Conservation (phyloP, 495 filamentous ascomycete genomes). For the Letharia lupina region DNA sequence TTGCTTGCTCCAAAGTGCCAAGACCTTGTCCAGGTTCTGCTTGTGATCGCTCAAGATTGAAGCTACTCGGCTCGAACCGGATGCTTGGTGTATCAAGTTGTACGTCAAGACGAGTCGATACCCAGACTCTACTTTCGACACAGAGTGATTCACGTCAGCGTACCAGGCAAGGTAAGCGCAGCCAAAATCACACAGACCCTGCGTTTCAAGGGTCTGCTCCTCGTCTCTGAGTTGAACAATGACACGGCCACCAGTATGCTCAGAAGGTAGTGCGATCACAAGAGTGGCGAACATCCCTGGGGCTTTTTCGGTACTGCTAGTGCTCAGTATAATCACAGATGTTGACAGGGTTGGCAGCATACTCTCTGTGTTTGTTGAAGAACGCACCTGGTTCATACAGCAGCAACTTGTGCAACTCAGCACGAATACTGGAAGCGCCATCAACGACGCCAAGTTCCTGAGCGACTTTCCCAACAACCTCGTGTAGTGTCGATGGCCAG, state of each 20-base stretch:
- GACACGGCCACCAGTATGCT: constrained; percentile 45
- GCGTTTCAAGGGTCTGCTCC: constrained; percentile 30
- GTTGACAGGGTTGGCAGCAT: neutral
- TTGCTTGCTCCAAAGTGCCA: constrained; percentile 23
- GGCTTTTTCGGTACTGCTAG: constrained; percentile 38
- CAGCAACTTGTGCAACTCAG: constrained; percentile 47
- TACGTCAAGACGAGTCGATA: constrained; percentile 47
- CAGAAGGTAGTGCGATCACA: constrained; percentile 44
- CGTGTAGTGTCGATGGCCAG: constrained; percentile 24
- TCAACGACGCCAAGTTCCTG: constrained; percentile 14
- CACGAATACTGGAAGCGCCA: constrained; percentile 16
- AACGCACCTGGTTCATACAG: constrained; percentile 48
- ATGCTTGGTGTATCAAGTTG: constrained; percentile 39
- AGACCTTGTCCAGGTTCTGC: constrained; percentile 23
- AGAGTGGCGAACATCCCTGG: constrained; percentile 51
- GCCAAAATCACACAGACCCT: constrained; percentile 28
- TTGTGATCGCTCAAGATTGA: constrained; percentile 18
- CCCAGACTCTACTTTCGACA: constrained; percentile 42
- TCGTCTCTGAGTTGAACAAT: constrained; percentile 35
- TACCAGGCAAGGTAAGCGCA: constrained; percentile 43
- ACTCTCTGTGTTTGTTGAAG: constrained; percentile 46
- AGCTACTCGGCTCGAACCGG: constrained; percentile 11
- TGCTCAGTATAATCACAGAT: neutral
- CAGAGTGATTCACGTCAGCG: constrained; percentile 47
- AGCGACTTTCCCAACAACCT: constrained; percentile 10